These are phyloP conservation scores for Magnusiomyces sp. DNA, from an alignment of 1,139 yeast species.

Conservation along the genomic window DNA sequence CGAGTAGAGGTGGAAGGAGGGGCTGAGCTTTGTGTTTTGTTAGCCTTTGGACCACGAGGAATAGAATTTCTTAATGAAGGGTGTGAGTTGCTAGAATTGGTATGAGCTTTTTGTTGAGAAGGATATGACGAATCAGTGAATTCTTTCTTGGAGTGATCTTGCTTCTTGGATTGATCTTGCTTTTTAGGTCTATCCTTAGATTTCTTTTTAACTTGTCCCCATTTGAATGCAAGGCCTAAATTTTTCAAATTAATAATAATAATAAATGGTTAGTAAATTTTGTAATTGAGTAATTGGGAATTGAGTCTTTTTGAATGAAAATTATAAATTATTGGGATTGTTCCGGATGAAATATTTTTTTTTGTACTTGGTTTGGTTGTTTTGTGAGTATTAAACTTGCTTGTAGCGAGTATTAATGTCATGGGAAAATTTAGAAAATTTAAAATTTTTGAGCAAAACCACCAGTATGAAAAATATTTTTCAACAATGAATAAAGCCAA, in stretches of 20 bases:
- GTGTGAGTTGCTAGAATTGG: constrained; percentile 5
- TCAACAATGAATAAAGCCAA: background rate
- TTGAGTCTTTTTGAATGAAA: background rate
- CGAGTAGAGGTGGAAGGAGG: constrained; percentile 11
- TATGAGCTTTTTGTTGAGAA: constrained; percentile 9
- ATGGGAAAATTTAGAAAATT: background rate
- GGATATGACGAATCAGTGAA: constrained; percentile 11
- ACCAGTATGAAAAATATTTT: background rate
- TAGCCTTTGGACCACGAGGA: constrained; percentile 14
- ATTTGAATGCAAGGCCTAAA: constrained; percentile 40
- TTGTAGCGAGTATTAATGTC: background rate
- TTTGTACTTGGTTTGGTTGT: background rate
- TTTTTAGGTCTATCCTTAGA: constrained; percentile 38
- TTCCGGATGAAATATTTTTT: background rate
- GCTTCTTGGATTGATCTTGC: too few species aligned
- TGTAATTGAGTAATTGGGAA: background rate
- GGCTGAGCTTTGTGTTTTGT: constrained; percentile 3
- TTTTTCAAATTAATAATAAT: constrained; percentile 6
- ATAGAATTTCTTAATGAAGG: constrained; percentile 10
- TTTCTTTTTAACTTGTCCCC: constrained; percentile 58
- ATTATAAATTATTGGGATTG: background rate
- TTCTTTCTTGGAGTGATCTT: background rate
- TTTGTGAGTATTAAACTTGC: background rate
- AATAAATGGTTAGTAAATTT: constrained; percentile 3
- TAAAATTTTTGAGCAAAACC: constrained; percentile 1